Evolutionary conservation across 2,329 filamentous ascomycete species (phyloP).

Genomic region (Amesomyces nigricolor): DNA sequence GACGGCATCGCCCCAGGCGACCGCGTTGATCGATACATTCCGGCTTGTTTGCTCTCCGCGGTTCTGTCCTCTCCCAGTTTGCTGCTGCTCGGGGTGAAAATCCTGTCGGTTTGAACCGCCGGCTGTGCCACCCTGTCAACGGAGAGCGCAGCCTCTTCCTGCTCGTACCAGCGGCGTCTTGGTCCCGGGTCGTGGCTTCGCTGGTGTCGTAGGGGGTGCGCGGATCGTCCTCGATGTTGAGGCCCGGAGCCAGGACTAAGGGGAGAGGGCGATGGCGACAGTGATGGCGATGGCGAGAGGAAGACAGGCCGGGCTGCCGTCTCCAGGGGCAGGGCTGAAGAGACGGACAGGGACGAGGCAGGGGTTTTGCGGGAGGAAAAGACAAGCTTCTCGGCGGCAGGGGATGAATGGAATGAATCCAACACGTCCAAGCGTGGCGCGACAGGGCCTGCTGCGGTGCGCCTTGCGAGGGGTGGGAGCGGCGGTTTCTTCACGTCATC

Average conservation of each 20-base stretch:
- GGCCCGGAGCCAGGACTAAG: background rate
- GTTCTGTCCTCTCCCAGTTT: constrained; percentile 43
- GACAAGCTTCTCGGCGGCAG: constrained; percentile 15
- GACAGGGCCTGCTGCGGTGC: background rate
- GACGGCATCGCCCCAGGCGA: constrained; percentile 28
- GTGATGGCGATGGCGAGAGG: background rate
- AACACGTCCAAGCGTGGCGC: constrained; percentile 14
- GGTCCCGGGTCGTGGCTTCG: background rate
- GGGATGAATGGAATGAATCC: constrained; percentile 8
- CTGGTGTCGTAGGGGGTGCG: constrained; percentile 1
- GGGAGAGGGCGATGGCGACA: background rate
- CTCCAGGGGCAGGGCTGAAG: background rate
- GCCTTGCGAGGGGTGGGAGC: background rate
- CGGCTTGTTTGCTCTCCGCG: constrained; percentile 9
- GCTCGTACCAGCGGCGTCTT: constrained; percentile 16
- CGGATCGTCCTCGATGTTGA: background rate
- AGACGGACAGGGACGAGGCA: constrained; percentile 6
- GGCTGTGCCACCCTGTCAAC: constrained; percentile 38
- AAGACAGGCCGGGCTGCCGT: background rate
- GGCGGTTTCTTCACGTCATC: constrained; percentile 10
- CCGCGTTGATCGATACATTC: constrained; percentile 38
- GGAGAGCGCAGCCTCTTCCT: constrained; percentile 30
- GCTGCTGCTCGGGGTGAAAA: constrained; percentile 37
- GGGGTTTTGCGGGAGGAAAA: constrained; percentile 14
- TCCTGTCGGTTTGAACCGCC: constrained; percentile 44